Conservation (phyloP, 225 moss, liverwort and hornwort species). For the Thuidium tamariscinum region DNA sequence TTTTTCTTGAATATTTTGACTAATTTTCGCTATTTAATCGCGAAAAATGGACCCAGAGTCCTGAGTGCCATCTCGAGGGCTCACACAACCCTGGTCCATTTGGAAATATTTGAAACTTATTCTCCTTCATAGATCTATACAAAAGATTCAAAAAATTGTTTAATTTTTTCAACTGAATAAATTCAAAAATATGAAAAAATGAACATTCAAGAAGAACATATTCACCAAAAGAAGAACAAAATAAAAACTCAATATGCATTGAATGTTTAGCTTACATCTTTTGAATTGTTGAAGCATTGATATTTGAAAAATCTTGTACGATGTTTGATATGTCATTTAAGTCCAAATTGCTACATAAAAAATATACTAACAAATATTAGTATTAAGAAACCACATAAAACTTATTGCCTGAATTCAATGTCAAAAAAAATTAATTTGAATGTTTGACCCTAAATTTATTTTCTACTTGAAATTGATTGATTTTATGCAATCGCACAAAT, state of each 20-base stretch:
- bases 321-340: not conserved
- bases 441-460: not conserved
- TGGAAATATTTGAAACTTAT: too few relatives aligned
- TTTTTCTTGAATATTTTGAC: too few relatives aligned
- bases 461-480: not conserved
- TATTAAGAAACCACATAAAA: too few relatives aligned
- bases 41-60: too few relatives aligned
- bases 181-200: not conserved
- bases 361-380: not conserved
- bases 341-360: not conserved
- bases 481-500: not conserved
- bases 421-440: not conserved
- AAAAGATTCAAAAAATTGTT: not conserved
- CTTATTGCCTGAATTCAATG: not conserved
- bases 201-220: not conserved
- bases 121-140: too few relatives aligned
- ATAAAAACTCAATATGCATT: accelerated
- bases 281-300: too few relatives aligned
- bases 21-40: too few relatives aligned
- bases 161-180: not conserved
- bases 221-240: too few relatives aligned
- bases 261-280: not conserved
- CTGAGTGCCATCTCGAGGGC: too few relatives aligned
- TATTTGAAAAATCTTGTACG: accelerated
- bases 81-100: too few relatives aligned